Conservation (phyloP, 352 stramenopile genomes). For the Globisporangium paddicum region DNA sequence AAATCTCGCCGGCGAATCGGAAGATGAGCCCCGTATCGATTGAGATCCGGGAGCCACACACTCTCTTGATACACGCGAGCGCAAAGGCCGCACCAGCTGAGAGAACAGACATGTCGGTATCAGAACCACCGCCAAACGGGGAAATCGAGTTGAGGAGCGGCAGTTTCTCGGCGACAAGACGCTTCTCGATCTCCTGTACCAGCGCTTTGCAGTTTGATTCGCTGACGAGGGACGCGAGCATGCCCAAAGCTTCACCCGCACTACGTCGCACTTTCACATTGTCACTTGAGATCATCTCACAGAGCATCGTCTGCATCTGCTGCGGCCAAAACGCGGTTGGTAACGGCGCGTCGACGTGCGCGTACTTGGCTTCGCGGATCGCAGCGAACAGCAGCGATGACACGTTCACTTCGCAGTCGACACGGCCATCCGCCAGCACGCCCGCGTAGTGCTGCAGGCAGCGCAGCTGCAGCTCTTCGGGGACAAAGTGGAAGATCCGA, state of each 20-base stretch:
- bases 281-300: slow-evolving; percentile 70
- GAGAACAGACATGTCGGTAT: slow-evolving; percentile 41
- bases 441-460: slow-evolving; percentile 75
- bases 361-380: slow-evolving; percentile 43
- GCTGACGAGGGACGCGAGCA: slow-evolving; percentile 41
- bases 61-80: slow-evolving; percentile 74
- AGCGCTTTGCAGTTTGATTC: slow-evolving; percentile 46
- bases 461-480: slow-evolving; percentile 80
- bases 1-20: slow-evolving; percentile 54
- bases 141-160: slow-evolving; percentile 10
- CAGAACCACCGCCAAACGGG: slow-evolving; percentile 24
- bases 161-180: slow-evolving; percentile 50
- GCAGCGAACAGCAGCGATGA: slow-evolving; percentile 69
- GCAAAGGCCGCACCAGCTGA: slow-evolving; percentile 68
- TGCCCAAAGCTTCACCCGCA: slow-evolving; percentile 69
- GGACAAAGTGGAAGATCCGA: slow-evolving; percentile 69
- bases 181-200: slow-evolving; percentile 71
- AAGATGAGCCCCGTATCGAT: slow-evolving; percentile 78
- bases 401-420: slow-evolving; percentile 75
- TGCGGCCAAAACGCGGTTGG: slow-evolving; percentile 42
- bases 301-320: slow-evolving; percentile 80
- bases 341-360: slow-evolving; percentile 17
- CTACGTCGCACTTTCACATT: slow-evolving; percentile 58
- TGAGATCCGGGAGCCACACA: slow-evolving; percentile 67
- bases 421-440: slow-evolving; percentile 50